Conservation (phyloP, 2,329 filamentous ascomycete genomes). For the Exserohilum turcica region DNA sequence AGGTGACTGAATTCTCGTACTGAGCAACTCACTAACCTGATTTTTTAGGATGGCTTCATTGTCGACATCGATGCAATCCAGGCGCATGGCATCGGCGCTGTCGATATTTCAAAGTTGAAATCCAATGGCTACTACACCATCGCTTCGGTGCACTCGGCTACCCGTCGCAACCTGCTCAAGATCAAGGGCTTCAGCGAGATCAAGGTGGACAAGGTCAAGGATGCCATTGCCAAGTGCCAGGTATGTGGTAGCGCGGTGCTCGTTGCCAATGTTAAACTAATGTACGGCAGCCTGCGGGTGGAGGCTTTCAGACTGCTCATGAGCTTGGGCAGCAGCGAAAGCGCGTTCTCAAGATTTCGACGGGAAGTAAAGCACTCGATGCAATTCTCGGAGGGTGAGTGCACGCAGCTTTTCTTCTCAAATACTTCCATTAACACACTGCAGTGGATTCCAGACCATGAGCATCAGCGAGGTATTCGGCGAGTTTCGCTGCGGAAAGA, state of each 20-base stretch:
- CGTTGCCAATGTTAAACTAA: conserved; percentile 12
- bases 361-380: conserved; percentile 72
- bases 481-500: conserved; percentile 70
- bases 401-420: background rate
- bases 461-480: conserved; percentile 70
- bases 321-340: conserved; percentile 68
- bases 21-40: background rate
- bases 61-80: conserved; percentile 70
- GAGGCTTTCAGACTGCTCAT: conserved; percentile 68
- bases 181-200: conserved; percentile 73
- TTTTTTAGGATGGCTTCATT: conserved; percentile 58
- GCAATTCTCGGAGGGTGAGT: conserved; percentile 65
- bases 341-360: conserved; percentile 67
- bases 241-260: conserved; percentile 43
- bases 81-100: conserved; percentile 67
- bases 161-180: conserved; percentile 64
- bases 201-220: conserved; percentile 74
- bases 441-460: conserved; percentile 70
- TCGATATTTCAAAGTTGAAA: conserved; percentile 70
- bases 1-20: conserved; percentile 8
- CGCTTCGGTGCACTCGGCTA: conserved; percentile 64
- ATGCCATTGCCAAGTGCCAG: conserved; percentile 66
- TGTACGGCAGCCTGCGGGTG: conserved; percentile 57
- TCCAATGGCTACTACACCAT: conserved; percentile 67
- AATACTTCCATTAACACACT: conserved; percentile 12